Conservation (phyloP, 2,329 filamentous ascomycete genomes). For the Pleoardoris graminearum region DNA sequence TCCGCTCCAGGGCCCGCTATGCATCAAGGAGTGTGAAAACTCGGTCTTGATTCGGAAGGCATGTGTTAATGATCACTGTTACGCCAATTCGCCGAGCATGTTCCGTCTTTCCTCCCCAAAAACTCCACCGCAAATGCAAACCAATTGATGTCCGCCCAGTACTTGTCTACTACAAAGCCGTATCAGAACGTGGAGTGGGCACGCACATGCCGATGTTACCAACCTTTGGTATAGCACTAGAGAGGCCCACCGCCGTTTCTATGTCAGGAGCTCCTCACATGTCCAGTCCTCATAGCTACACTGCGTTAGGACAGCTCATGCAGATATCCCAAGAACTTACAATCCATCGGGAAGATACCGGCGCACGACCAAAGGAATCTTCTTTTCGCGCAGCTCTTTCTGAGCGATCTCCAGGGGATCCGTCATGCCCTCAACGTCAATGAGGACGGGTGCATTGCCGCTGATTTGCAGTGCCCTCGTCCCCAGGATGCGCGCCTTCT, state of each 20-base stretch:
- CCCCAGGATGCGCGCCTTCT: slow-evolving; percentile 88
- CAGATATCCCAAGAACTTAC: slow-evolving; percentile 58
- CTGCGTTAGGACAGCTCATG: slow-evolving; percentile 19
- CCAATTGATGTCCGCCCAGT: slow-evolving; percentile 12
- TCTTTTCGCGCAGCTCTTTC: slow-evolving; percentile 97
- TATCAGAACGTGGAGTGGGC: too few species aligned
- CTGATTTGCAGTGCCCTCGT: slow-evolving; percentile 96
- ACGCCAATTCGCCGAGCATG: slow-evolving; percentile 42
- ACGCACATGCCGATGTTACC: too few species aligned
- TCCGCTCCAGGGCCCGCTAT: slow-evolving; percentile 32
- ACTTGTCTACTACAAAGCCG: too few species aligned
- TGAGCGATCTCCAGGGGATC: slow-evolving; percentile 97
- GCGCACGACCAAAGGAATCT: slow-evolving; percentile 93
- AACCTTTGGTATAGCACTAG: too few species aligned
- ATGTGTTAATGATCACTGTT: slow-evolving; percentile 29
- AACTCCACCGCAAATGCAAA: slow-evolving; percentile 45
- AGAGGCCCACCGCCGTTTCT: too few species aligned
- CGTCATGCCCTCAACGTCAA: slow-evolving; percentile 96
- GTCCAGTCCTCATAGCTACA: slow-evolving; percentile 97
- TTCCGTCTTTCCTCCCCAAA: slow-evolving; percentile 28
- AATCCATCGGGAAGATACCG: slow-evolving; percentile 96
- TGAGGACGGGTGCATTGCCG: slow-evolving; percentile 96
- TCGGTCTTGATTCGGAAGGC: slow-evolving; percentile 43
- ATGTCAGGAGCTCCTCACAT: slow-evolving; percentile 81
- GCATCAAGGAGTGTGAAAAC: slow-evolving; percentile 26